These are phyloP conservation scores for Eutrema yunnanense DNA, from an alignment of 345 rosid species.

Conservation along the genomic window DNA sequence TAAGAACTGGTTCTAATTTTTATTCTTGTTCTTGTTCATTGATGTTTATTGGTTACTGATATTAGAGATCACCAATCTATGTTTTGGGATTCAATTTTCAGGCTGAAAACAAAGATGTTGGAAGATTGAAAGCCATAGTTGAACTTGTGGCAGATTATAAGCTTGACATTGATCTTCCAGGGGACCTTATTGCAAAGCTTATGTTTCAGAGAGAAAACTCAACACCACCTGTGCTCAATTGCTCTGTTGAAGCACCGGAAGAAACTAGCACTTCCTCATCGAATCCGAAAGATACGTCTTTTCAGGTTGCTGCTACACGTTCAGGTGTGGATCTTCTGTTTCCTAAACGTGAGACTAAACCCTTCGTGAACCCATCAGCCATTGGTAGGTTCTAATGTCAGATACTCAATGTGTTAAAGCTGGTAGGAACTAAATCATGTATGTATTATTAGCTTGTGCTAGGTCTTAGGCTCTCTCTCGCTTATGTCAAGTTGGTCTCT, in stretches of 20 bases:
- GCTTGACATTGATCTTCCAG: constrained; percentile 8
- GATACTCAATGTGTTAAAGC: background rate
- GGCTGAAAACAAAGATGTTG: background rate
- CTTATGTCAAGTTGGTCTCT: background rate
- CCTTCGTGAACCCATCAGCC: background rate
- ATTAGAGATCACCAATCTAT: background rate
- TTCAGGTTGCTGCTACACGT: background rate
- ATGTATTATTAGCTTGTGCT: background rate
- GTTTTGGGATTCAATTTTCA: background rate
- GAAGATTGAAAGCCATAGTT: background rate
- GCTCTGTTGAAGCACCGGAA: background rate
- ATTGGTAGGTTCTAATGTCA: background rate
- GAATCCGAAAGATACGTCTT: background rate
- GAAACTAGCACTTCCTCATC: background rate
- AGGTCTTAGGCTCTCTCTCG: background rate
- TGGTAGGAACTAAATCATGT: background rate
- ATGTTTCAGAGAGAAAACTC: background rate
- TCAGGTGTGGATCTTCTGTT: background rate
- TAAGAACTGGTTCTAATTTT: no score
- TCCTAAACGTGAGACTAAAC: background rate
- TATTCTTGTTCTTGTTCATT: no score
- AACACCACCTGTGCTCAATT: constrained; percentile 2
- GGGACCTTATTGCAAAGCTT: constrained; percentile 5
- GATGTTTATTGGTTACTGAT: background rate
- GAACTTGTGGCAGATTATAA: constrained; percentile 4